Percentiles rank a stretch among this genome's conserved stretches.
Evolutionary conservation across 2,329 filamentous ascomycete species (phyloP).

Genomic region (Penicillium sp.): DNA sequence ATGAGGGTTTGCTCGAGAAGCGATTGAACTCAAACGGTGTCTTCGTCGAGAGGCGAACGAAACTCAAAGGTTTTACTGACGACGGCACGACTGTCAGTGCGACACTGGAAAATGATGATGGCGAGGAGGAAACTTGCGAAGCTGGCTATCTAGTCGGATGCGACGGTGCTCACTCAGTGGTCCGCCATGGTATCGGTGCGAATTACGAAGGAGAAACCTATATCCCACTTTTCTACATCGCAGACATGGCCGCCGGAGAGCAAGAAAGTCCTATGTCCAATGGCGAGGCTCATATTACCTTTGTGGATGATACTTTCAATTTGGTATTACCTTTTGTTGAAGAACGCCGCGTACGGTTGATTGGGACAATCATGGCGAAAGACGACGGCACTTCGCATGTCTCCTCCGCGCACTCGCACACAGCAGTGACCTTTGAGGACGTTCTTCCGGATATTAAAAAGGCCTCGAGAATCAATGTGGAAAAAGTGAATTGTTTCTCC

Average conservation of each 20-base stretch:
- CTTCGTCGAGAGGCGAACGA: conserved; percentile 23
- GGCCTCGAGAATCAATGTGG: conserved; percentile 19
- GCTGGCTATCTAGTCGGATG: conserved; percentile 46
- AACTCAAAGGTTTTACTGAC: conserved; percentile 22
- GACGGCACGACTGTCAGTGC: conserved; percentile 19
- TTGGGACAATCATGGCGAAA: conserved; percentile 18
- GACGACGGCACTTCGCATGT: conserved; percentile 1
- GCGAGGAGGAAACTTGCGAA: conserved; percentile 24
- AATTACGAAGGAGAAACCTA: conserved; percentile 42
- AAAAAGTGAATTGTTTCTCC: conserved; percentile 37
- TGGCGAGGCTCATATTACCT: conserved; percentile 28
- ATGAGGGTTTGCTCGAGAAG: conserved; percentile 26
- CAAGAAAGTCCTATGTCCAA: conserved; percentile 21
- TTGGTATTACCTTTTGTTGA: conserved; percentile 28
- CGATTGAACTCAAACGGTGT: conserved; percentile 22
- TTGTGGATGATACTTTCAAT: conserved; percentile 34
- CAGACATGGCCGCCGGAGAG: conserved; percentile 35
- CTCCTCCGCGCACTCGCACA: conserved; percentile 12
- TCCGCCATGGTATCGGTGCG: conserved; percentile 39
- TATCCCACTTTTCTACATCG: conserved; percentile 41
- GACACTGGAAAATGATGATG: conserved; percentile 13
- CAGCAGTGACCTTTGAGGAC: conserved; percentile 28
- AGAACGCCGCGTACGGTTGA: conserved; percentile 19
- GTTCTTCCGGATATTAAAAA: conserved; percentile 20
- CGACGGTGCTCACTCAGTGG: conserved; percentile 48